Evolutionary conservation across 331 rosid genomes (phyloP).

Genomic region (Rhamnella rubrinervis): DNA sequence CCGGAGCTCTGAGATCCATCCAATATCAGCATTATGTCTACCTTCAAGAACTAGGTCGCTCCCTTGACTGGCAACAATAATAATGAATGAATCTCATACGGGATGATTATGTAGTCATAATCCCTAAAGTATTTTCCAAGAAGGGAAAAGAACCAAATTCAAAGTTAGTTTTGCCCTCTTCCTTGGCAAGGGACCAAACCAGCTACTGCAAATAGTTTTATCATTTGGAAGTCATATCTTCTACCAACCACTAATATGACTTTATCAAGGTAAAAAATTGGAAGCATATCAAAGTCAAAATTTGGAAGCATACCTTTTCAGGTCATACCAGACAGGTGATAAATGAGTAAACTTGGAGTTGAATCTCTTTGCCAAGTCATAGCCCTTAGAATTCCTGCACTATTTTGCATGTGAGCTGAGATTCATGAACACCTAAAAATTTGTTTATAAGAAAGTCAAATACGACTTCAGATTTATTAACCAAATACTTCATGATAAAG

Average conservation of each 20-base stretch:
- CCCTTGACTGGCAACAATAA: slow-evolving; percentile 67
- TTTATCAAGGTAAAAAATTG: not conserved
- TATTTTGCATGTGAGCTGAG: slow-evolving; percentile 12
- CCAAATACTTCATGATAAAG: too few relatives aligned
- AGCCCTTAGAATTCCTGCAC: slow-evolving; percentile 90
- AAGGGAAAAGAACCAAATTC: not conserved
- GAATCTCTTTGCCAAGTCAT: slow-evolving; percentile 79
- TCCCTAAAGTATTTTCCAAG: not conserved
- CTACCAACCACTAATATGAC: slow-evolving; percentile 21
- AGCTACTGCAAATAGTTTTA: not conserved
- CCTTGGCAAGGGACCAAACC: not conserved
- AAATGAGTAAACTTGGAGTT: slow-evolving; percentile 88
- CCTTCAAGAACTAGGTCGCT: slow-evolving; percentile 76
- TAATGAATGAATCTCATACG: slow-evolving; percentile 35
- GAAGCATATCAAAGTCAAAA: too few relatives aligned
- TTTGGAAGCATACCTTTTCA: slow-evolving; percentile 69
- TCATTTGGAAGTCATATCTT: not conserved
- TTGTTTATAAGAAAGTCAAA: too few relatives aligned
- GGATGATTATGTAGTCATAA: slow-evolving; percentile 4
- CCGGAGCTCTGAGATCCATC: slow-evolving; percentile 86
- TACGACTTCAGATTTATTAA: too few relatives aligned
- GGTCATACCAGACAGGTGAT: slow-evolving; percentile 91
- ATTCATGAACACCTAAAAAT: not conserved
- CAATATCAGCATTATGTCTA: slow-evolving; percentile 81
- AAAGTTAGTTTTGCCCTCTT: not conserved